Base-by-base conservation (phyloP, 2,329 filamentous ascomycete species). In the Tolypocladium paradoxum region DNA sequence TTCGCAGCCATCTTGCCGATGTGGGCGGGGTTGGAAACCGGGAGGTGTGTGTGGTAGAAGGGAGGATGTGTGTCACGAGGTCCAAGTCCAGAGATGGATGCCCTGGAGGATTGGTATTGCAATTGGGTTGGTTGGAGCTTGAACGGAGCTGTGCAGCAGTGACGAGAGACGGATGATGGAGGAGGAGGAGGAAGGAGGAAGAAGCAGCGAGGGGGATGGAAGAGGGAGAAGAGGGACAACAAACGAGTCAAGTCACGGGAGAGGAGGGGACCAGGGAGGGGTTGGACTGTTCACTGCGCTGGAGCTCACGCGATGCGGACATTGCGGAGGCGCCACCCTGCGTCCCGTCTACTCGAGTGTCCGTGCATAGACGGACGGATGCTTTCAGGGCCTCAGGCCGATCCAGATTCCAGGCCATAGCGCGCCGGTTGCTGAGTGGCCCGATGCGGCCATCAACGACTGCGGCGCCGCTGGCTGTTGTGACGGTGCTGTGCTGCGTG, bases 1-100 rank as follows among this genome's bases (percentile, higher is more conserved):
- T 69, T 69, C 66, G 77, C 70, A 73, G 67, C 75, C 79, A 83
- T 83, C 69, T 69, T 79, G 72, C 43, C 58, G 51, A 43, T 46
- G 46, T 49, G 40, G 4, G 45, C 35, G 57, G 55, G 54, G 57
- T 50, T 55, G 60, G 53, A 45, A 53, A 54, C 51, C 51, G 55
- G 55, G 49, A n/a, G n/a, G n/a, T n/a, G 55, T 48, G 51, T 58
- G 54, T 49, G 57, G 50, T 51, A 53, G 57, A 48, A 51, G 51
- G 34, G 55, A 47, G 33, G n/a, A 35, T 8, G 48, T 20, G 12
- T 24, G 48, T 31, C 43, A 31, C 43, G 43, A 11, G 43, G 9
- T 46, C 12, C 27, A 46, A 6, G 27, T 46, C 43, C 43, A 46
- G 24, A 46, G 43, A 11, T 27, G 8, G 43, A 27, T 20, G 43